Evolutionary conservation across 2,329 filamentous ascomycete species (phyloP).

Genomic region (Diplocarpon rosae): DNA sequence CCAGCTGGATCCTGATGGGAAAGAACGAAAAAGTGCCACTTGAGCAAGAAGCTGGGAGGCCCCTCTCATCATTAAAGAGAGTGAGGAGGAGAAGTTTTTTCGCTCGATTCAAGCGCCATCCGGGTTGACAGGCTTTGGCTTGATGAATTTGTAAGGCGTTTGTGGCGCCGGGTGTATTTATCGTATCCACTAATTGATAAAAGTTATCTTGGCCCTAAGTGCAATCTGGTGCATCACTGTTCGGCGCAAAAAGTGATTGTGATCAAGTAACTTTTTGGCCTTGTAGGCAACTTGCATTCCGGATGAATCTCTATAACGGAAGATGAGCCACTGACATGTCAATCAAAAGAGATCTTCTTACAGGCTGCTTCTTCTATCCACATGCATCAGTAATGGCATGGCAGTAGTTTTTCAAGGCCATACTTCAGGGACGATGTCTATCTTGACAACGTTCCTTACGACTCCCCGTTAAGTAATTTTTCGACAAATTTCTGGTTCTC

Average conservation of each 20-base stretch:
- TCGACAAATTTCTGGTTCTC: conserved; percentile 39
- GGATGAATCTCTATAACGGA: not conserved
- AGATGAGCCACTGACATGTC: not conserved
- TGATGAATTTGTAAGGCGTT: too few species aligned
- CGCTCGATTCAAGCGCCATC: conserved; percentile 21
- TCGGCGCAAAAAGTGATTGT: too few species aligned
- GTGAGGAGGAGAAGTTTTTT: conserved; percentile 17
- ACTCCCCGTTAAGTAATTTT: conserved; percentile 36
- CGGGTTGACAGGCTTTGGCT: too few species aligned
- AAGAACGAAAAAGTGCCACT: conserved; percentile 25
- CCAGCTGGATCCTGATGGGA: conserved; percentile 38
- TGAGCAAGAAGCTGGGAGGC: conserved; percentile 18
- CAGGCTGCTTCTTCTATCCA: too few species aligned
- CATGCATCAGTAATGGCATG: too few species aligned
- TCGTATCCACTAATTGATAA: too few species aligned
- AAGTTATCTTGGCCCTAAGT: too few species aligned
- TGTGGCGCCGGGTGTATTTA: not conserved
- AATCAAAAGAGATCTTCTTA: not conserved
- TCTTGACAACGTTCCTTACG: too few species aligned
- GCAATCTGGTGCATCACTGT: too few species aligned
- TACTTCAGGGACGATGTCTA: too few species aligned
- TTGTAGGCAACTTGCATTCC: not conserved
- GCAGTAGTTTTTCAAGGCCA: too few species aligned
- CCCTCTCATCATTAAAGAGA: conserved; percentile 13
- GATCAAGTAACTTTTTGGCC: too few species aligned